Base-by-base conservation (phyloP, 768 basidiomycete species). In the Naganishia friedmannii region DNA sequence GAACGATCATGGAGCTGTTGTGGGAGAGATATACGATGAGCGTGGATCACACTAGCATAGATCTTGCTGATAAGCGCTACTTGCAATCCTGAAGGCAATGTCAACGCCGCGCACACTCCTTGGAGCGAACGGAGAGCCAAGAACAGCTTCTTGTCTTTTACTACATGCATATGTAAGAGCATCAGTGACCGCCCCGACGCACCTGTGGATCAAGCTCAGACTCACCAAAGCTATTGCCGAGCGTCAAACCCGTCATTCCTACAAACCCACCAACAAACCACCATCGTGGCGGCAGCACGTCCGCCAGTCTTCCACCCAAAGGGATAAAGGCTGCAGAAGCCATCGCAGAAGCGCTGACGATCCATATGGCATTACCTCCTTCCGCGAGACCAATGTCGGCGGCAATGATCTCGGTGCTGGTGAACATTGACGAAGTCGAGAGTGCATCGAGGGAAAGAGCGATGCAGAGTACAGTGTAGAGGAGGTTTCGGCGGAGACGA, bases 321-420 rank as follows among this genome's bases (percentile, higher is more conserved):
- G 28, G 55, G n/a, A 56, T 56, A 32, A 26, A 56, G 4, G 55
- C 55, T 2, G 55, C 55, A 32, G 32, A 56, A 7, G 55, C 29
- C 55, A 56, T 56, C 5, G 29, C 55, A 3, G 28, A 56, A 21
- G 55, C 26, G 17, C 55, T 56, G 4, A 32, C 32, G 55, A 56
- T 56, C 55, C 55, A 56, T 28, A 56, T 56, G 2, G 55, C 55
- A 29, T 56, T 56, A 26, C 55, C 55, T 56, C 55, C 55, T 19
- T 56, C 23, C 15, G 54, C 28, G 8, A 55, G 28, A 55, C 54
- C 54, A 7, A 55, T 55, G 15, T 55, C 12, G 23, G 23, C 23
- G 12, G 54, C 54, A 15, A 55, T 55, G 13, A 26, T 29, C 28
- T 55, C 54, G 54, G 23, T 55, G 23, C 23, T 26, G 4, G 29